Percentiles rank a stretch among this genome's conserved stretches.
These are phyloP conservation scores for Emmonsia crescens DNA, from an alignment of 2,329 filamentous ascomycete genomes.

Conservation along the genomic window DNA sequence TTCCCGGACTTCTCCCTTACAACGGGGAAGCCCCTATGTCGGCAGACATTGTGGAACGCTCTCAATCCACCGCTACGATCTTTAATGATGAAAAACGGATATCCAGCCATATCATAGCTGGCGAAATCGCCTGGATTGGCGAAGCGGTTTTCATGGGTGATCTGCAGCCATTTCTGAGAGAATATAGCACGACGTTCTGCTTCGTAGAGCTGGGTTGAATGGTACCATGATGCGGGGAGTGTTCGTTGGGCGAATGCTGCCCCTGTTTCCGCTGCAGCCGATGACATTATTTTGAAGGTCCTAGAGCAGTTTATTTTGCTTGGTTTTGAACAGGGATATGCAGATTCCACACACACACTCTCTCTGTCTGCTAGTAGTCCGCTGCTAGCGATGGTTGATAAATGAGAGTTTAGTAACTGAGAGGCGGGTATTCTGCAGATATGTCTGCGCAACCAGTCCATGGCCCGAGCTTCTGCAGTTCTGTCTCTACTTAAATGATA, in stretches of 20 bases:
- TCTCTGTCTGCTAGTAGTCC: neutral
- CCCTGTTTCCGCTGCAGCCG: neutral
- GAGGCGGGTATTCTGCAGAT: neutral
- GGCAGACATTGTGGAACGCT: conserved; percentile 51
- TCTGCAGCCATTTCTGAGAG: conserved; percentile 41
- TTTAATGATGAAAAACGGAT: conserved; percentile 43
- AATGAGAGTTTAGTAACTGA: neutral
- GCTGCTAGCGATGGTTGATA: neutral
- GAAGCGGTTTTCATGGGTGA: conserved; percentile 36
- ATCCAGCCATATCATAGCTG: conserved; percentile 46
- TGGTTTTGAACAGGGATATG: neutral
- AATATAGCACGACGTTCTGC: conserved; percentile 49
- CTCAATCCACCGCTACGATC: conserved; percentile 45
- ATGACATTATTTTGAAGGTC: neutral
- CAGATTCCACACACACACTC: too few relatives aligned
- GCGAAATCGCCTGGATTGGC: conserved; percentile 46
- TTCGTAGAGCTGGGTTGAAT: conserved; percentile 44
- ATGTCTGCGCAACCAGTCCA: neutral
- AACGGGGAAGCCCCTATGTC: conserved; percentile 49
- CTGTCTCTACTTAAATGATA: neutral
- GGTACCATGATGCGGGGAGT: conserved; percentile 44
- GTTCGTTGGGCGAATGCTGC: conserved; percentile 13
- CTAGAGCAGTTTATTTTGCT: neutral
- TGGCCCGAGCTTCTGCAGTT: neutral
- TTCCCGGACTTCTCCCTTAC: conserved; percentile 41